phyloP scores from a whole-genome alignment of 2,329 filamentous ascomycete genomes.

The Pyricularia grisea region DNA sequence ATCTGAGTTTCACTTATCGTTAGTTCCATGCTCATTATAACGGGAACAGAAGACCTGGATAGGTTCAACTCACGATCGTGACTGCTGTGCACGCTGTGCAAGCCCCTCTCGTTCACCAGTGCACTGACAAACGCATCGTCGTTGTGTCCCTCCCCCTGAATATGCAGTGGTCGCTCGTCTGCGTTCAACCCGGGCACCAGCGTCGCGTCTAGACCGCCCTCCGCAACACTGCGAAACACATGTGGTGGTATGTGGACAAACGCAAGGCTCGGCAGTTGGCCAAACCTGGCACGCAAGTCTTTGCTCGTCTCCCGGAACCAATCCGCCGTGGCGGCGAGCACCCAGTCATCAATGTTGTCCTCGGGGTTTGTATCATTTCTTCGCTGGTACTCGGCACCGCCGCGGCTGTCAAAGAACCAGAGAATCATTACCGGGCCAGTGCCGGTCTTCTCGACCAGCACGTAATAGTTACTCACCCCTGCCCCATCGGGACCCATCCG shows the following conservation, averaged over 20 bases:
- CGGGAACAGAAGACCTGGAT: background rate
- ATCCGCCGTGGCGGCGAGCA: constrained; percentile 30
- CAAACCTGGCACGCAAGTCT: constrained; percentile 19
- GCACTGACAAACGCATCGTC: constrained; percentile 43
- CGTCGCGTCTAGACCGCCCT: constrained; percentile 17
- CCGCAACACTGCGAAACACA: constrained; percentile 29
- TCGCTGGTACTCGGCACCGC: constrained; percentile 41
- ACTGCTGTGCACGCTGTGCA: constrained; percentile 42
- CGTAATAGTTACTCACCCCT: constrained; percentile 37
- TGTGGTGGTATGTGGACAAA: constrained; percentile 40
- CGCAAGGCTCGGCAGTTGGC: constrained; percentile 32
- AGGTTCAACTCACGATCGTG: constrained; percentile 33
- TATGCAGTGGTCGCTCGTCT: constrained; percentile 16
- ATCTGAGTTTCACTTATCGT: constrained; percentile 15
- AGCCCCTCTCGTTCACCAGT: constrained; percentile 32
- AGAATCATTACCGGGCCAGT: constrained; percentile 31
- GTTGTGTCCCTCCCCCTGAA: constrained; percentile 23
- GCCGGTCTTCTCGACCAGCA: constrained; percentile 29
- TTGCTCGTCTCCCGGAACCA: constrained; percentile 31
- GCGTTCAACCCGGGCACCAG: constrained; percentile 22
- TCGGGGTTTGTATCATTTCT: constrained; percentile 15
- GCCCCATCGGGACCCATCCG: constrained; percentile 24
- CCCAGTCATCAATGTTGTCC: constrained; percentile 30
- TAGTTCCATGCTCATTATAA: background rate
- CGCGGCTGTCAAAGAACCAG: constrained; percentile 65